Base-by-base conservation (phyloP, 225 moss, liverwort and hornwort genomes). In the Physcomitrellopsis africana region DNA sequence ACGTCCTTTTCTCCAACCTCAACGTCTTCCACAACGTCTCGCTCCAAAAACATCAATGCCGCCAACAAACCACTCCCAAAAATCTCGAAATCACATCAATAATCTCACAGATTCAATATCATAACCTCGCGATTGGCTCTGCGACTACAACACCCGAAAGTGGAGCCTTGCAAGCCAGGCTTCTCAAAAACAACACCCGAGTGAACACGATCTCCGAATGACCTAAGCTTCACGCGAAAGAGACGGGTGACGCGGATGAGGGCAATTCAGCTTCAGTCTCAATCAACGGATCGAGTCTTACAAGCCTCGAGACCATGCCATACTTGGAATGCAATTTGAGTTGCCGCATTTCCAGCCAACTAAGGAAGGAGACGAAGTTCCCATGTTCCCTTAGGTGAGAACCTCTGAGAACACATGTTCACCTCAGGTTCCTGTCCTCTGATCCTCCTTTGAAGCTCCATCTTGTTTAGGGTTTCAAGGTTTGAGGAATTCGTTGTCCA, bases 301-400 rank as follows among this genome's bases (percentile, higher is more conserved):
- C 71, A 73, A 66, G 48, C 12, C 41, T 26, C 19, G 60, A 42
- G 61, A 10, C 11, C 27, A 18, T 23, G 15, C 14, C 1, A 10
- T 8, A 7, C 44, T 48, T 72, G 15, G 70, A 55, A 26, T 17
- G 20, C 47, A 55, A 72, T 68, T 49, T 32, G 68, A 22, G n/a
- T 79, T 79, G 79, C 83, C 79, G 76, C 79, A 55, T 4, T 75
- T 43, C 16, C 2, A 16, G 45, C 22, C 22, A 43, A 51, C 54
- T 37, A 16, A 12, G 51, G 70, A 53, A 37, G 23, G 68, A 67
- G 81, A 68, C 58, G 73, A 82, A 22, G 82, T 74, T 78, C 73
- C 22, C 3, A 23, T 18, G 1, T 69, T 82, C 78, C 61, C 37
- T 37, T 18, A 51, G 0, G 32, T 7, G 32, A 37, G 32, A 37